A percentile compares a stretch with the other conserved stretches of the same genome.
These are phyloP conservation scores for Penicillium lagena DNA, from an alignment of 495 filamentous ascomycete species.

Conservation along the genomic window DNA sequence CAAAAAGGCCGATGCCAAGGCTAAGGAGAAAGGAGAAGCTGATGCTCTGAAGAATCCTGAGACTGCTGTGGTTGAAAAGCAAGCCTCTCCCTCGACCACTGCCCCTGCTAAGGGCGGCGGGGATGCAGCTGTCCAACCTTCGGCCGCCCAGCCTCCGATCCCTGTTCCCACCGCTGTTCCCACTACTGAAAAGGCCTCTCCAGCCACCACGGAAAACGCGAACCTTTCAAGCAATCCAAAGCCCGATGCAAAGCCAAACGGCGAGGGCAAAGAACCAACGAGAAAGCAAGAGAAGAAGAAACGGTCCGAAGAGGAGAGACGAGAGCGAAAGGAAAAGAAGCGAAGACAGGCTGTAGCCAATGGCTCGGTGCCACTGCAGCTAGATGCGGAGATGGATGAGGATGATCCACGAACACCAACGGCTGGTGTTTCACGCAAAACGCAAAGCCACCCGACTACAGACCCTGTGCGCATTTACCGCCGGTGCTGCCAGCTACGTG, in stretches of 20 bases:
- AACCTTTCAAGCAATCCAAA: too few relatives aligned
- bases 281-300: constrained; percentile 89
- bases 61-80: constrained; percentile 51
- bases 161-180: too few relatives aligned
- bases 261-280: constrained; percentile 43
- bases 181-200: too few relatives aligned
- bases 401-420: constrained; percentile 33
- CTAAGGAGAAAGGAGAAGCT: constrained; percentile 63
- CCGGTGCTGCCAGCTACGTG: constrained; percentile 87
- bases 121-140: constrained; percentile 1
- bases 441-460: constrained; percentile 70
- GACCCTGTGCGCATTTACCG: constrained; percentile 91
- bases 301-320: constrained; percentile 78
- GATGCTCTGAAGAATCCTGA: constrained; percentile 60
- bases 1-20: constrained; percentile 51
- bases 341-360: constrained; percentile 74
- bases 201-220: too few relatives aligned
- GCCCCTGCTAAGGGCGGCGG: neutral
- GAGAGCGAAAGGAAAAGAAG: constrained; percentile 79
- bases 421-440: constrained; percentile 29
- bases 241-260: constrained; percentile 24
- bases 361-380: constrained; percentile 72
- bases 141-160: neutral
- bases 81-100: constrained; percentile 13
- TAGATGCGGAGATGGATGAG: constrained; percentile 51